A percentile compares a stretch with the other conserved stretches of the same genome.
Evolutionary conservation across 768 basidiomycete genomes (phyloP).

Genomic region (Lentinula lateritia): DNA sequence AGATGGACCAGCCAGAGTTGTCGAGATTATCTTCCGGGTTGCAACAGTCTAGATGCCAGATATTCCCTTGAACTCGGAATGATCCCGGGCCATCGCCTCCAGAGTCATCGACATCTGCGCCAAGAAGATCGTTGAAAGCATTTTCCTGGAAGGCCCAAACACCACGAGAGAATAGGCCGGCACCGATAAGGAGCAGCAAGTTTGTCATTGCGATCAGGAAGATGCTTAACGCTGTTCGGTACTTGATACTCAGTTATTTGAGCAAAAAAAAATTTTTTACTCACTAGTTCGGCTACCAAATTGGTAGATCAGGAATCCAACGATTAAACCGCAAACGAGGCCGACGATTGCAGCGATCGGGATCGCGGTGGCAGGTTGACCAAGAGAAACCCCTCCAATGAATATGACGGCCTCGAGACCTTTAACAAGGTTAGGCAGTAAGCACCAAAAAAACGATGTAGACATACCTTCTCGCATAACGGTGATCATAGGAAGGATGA

Average conservation of each 20-base stretch:
- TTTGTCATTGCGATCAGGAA: slow-evolving; percentile 94
- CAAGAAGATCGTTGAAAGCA: slow-evolving; percentile 62
- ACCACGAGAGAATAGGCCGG: slow-evolving; percentile 84
- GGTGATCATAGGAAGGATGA: slow-evolving; percentile 86
- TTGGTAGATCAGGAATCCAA: slow-evolving; percentile 74
- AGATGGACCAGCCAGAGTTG: slow-evolving; percentile 70
- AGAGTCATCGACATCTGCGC: slow-evolving; percentile 64
- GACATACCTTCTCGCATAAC: slow-evolving; percentile 81
- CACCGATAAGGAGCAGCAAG: slow-evolving; percentile 87
- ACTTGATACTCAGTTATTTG: neutral
- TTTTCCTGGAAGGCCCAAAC: slow-evolving; percentile 70
- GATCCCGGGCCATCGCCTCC: slow-evolving; percentile 78
- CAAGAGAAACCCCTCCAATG: slow-evolving; percentile 89
- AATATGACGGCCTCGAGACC: slow-evolving; percentile 90
- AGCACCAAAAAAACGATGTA: neutral
- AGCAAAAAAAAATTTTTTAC: slow-evolving; percentile 17
- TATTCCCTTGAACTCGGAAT: slow-evolving; percentile 73
- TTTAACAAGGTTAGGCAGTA: slow-evolving; percentile 14
- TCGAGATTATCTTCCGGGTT: slow-evolving; percentile 50
- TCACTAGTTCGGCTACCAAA: slow-evolving; percentile 71
- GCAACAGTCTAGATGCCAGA: slow-evolving; percentile 88
- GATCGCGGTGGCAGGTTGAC: slow-evolving; percentile 75
- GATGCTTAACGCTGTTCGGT: slow-evolving; percentile 54
- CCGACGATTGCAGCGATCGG: slow-evolving; percentile 90
- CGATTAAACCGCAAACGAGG: slow-evolving; percentile 66